Base-by-base conservation (phyloP, 768 basidiomycete genomes). In the Epithele typhae region DNA sequence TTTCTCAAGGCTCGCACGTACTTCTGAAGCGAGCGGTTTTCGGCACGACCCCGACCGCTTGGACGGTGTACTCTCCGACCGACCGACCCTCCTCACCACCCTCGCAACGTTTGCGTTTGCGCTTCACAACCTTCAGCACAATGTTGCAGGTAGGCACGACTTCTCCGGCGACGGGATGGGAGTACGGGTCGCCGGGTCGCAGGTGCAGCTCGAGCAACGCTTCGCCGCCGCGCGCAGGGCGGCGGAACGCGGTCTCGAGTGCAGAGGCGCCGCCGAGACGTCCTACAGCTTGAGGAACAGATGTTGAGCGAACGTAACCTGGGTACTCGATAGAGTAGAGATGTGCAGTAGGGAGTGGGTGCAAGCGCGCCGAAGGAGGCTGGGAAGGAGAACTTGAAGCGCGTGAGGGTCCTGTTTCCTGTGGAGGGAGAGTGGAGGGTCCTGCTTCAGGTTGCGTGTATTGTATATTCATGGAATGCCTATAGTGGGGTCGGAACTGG, bases 11-110 rank as follows among this genome's bases (percentile, higher is more conserved):
- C n/a, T 17, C 19, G 43, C 18, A 72, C 85, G 67, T 59, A 94
- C 95, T 85, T 67, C 94, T 78, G 69, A 97, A 98, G 43, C 95
- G 76, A 42, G 82, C 86, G 3, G 92, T 90, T 68, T 87, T 92
- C 0, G 80, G 71, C n/a, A 87, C 73, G 11, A 83, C 65, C 0
- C 94, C 95, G 7, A 89, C 64, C 0, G 85, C 76, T 48, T 87
- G 77, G 12, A 81, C 75, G 1, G 76, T 84, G 64, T 86, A 95
- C 59, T 92, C 82, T 11, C 90, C 89, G 15, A 75, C 33, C 5
- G 61, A 40, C 5, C 60, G 67, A 41, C 69, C 69, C 12, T 34
- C 47, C 23, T 57, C 36, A 42, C 60, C 37, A 46, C 57, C 45
- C 10, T 27, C 51, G 35, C 45, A 63, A 43, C 58, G 60, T 56